Evolutionary conservation across 495 filamentous ascomycete species (phyloP), one percentile per base, ranked within the genome.

Genomic region (Pyrenula massariospora): DNA sequence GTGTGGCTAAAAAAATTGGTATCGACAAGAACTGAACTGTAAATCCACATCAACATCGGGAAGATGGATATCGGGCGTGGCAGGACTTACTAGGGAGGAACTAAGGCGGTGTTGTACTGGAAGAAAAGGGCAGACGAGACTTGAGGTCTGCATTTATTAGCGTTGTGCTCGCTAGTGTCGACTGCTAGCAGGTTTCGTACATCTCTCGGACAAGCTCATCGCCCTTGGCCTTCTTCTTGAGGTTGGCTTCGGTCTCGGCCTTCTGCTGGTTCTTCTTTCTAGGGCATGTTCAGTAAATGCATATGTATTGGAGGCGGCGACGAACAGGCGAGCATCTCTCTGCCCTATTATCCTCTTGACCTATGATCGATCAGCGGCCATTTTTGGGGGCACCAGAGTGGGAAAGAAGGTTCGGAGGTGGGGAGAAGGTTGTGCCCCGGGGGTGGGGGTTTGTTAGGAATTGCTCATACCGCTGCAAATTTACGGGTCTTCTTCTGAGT

Each of bases 1-100:
- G 89, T 91, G 67, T 94, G 89, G 47, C 83, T 87, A 54, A 97
- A 80, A 66, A 98, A 98, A 68, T 96, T 96, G 71, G 91, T 95
- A 71, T 95, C 90, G 59, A 86, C 77, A 24, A 94, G 83, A 8
- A 48, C 42, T n/a, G n/a, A n/a, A n/a, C n/a, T n/a, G n/a, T n/a
- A 61, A 19, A 63, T 53, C 11, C 21, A n/a, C 15, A 22, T 12
- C n/a, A 22, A 22, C 10, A 12, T 22, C 50, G 63, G 25, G 5
- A 21, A 20, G 15, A 25, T n/a, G 21, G 54, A 57, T 57, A 77
- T 55, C 50, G n/a, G n/a, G n/a, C n/a, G n/a, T n/a, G n/a, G n/a
- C n/a, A 94, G 83, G 47, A 94, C 80, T 12, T 77, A 80, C 76
- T 95, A 96, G n/a, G 90, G 90, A 1, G 93, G 93, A 21, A 85